Percentiles rank a stretch among this genome's conserved stretches.
phyloP scores from a whole-genome alignment of 129 eudicot species.

The Pseudognaphalium luteoalbum region DNA sequence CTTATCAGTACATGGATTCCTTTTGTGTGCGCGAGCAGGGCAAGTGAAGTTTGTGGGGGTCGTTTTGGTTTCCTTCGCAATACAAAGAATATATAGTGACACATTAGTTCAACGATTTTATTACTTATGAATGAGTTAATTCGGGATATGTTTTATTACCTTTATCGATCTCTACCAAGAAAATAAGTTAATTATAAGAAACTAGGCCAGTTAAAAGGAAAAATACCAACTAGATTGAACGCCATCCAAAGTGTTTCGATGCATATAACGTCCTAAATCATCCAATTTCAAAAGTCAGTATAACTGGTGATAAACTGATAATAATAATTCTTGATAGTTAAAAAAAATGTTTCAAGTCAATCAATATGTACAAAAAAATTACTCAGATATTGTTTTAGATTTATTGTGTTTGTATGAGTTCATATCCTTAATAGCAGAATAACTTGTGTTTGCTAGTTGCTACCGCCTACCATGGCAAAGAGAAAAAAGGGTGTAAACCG shows the following conservation, averaged over 20 bases:
- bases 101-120: not conserved
- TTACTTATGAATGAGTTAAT: not conserved
- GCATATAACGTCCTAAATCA: not conserved
- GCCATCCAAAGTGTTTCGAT: not conserved
- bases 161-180: not conserved
- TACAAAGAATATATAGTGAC: not conserved
- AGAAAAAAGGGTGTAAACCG: too few relatives aligned
- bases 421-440: too few relatives aligned
- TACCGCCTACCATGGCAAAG: too few relatives aligned
- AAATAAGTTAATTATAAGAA: not conserved
- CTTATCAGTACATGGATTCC: constrained; percentile 29
- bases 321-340: too few relatives aligned
- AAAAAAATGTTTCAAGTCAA: too few relatives aligned
- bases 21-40: constrained; percentile 1
- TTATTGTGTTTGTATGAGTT: too few relatives aligned
- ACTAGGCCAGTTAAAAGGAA: not conserved
- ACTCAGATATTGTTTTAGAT: too few relatives aligned
- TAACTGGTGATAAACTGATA: not conserved
- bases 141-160: not conserved
- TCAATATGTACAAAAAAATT: too few relatives aligned
- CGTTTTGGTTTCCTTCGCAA: not conserved
- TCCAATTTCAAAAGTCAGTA: too few relatives aligned
- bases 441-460: too few relatives aligned
- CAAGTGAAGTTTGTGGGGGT: not conserved
- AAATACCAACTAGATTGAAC: not conserved